Percentiles rank a stretch among this genome's conserved stretches.
Evolutionary conservation across 1,284 basidiomycete genomes (phyloP).

Genomic region (Ceratobasidium sp.): DNA sequence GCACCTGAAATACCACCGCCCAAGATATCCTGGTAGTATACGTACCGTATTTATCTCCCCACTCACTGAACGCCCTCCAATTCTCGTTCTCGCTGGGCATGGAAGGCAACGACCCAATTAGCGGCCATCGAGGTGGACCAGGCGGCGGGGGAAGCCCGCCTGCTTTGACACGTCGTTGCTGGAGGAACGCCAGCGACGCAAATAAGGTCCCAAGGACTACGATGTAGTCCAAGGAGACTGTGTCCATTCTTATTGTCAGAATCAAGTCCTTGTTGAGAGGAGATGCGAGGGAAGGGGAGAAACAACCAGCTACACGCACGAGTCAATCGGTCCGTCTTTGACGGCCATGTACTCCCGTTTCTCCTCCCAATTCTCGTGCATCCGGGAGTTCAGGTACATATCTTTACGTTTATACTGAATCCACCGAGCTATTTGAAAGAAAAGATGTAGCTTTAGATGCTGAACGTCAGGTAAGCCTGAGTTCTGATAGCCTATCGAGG

Average conservation of each 20-base stretch:
- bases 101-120: constrained; percentile 13
- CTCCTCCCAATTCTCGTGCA: too few species aligned
- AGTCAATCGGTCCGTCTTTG: neutral
- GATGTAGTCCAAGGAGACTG: neutral
- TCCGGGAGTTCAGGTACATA: too few species aligned
- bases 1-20: neutral
- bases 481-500: too few species aligned
- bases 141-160: neutral
- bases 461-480: too few species aligned
- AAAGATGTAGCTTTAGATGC: too few species aligned
- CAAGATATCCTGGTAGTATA: neutral
- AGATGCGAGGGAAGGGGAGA: neutral
- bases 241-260: neutral
- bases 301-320: neutral
- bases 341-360: neutral
- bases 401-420: too few species aligned
- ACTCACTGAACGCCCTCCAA: neutral
- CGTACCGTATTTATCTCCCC: constrained; percentile 38
- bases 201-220: neutral
- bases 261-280: neutral
- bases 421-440: too few species aligned
- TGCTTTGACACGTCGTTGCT: neutral
- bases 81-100: neutral
- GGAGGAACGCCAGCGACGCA: neutral
- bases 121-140: constrained; percentile 26